A percentile compares a stretch with the other conserved stretches of the same genome.
phyloP scores from a whole-genome alignment of 2,329 filamentous ascomycete species.

The Paraconiothyrium sp. region DNA sequence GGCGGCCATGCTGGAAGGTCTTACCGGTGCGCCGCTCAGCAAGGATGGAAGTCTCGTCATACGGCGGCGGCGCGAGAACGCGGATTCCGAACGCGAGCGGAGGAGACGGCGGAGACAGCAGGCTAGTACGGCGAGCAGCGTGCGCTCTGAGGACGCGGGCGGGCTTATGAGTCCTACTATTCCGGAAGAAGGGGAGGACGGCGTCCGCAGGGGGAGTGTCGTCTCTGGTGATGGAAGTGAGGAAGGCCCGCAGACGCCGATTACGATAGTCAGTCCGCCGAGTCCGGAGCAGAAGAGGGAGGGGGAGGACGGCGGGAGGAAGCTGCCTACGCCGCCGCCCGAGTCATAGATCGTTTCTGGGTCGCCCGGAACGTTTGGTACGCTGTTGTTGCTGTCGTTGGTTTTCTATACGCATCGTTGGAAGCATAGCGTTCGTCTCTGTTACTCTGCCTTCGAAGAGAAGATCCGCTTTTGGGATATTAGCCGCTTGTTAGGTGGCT shows the following conservation, averaged over 20 bases:
- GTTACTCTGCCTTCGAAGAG: no score
- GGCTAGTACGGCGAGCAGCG: constrained; percentile 40
- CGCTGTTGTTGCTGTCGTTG: no score
- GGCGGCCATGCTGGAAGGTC: constrained; percentile 82
- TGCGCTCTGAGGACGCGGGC: constrained; percentile 41
- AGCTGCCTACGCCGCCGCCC: constrained; percentile 44
- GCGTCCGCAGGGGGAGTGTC: constrained; percentile 22
- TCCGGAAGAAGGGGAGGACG: constrained; percentile 35
- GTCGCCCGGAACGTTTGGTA: no score
- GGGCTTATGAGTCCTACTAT: constrained; percentile 47
- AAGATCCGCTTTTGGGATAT: no score
- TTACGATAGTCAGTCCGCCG: constrained; percentile 50
- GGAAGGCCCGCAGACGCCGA: constrained; percentile 34
- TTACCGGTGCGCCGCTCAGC: constrained; percentile 69
- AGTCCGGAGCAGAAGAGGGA: constrained; percentile 43
- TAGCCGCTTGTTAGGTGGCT: no score
- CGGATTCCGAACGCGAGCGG: constrained; percentile 79
- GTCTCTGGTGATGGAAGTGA: constrained; percentile 22
- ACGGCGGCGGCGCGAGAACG: constrained; percentile 74
- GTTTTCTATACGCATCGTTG: no score
- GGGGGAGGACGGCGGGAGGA: constrained; percentile 21
- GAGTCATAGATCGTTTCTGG: constrained; percentile 17
- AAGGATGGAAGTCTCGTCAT: constrained; percentile 60
- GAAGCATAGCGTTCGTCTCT: no score
- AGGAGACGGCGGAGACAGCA: constrained; percentile 66